Evolutionary conservation across 176 grass and related monocot genomes (phyloP).

Genomic region (maize (Zea mays)): DNA sequence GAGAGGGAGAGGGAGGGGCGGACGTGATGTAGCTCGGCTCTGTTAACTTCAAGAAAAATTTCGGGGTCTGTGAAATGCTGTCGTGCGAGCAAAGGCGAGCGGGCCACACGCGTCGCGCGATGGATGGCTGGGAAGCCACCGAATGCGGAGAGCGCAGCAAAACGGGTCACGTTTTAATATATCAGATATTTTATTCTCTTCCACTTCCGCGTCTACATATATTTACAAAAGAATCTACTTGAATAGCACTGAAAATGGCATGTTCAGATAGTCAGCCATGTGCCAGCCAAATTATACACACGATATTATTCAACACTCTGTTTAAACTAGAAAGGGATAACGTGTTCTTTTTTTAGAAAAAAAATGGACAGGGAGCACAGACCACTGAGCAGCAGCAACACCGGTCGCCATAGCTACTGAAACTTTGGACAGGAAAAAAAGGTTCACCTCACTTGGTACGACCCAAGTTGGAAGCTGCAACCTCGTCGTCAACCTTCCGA

Average conservation of each 20-base stretch:
- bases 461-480: neutral
- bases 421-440: neutral
- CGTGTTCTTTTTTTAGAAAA: neutral
- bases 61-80: too few species aligned
- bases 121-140: too few species aligned
- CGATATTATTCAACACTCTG: neutral
- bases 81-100: too few species aligned
- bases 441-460: slow-evolving; percentile 20
- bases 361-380: neutral
- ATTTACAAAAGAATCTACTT: neutral
- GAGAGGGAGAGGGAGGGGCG: too few species aligned
- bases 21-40: too few species aligned
- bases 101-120: too few species aligned
- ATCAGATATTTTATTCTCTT: too few species aligned
- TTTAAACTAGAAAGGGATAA: neutral
- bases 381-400: neutral
- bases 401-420: neutral
- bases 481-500: slow-evolving; percentile 20
- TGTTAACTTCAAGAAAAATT: too few species aligned
- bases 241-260: too few species aligned
- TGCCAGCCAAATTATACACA: slow-evolving; percentile 1
- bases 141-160: too few species aligned
- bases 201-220: too few species aligned
- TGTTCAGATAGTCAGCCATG: neutral
- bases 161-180: too few species aligned